Conservation (phyloP, 345 rosid genomes). For the Passiflora organensis region DNA sequence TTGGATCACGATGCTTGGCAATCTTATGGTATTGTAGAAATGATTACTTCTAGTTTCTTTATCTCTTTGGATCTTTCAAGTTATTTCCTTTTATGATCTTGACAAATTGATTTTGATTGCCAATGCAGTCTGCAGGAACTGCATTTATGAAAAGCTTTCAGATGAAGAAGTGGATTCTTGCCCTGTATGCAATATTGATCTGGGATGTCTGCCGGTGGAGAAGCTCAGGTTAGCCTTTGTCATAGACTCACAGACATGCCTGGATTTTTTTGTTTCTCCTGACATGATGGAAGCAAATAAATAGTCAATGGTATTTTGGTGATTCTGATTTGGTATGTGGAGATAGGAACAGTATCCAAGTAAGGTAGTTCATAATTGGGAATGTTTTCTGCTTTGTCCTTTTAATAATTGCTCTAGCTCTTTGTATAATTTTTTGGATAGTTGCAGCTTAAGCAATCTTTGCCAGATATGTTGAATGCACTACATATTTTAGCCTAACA, state of each 20-base stretch:
- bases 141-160: constrained; percentile 61
- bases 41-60: too few species aligned
- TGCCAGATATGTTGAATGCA: neutral
- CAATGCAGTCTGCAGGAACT: constrained; percentile 65
- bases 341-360: too few species aligned
- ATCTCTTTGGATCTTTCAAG: too few species aligned
- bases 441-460: neutral
- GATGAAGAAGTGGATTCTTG: constrained; percentile 62
- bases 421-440: neutral
- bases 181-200: constrained; percentile 66
- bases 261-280: neutral
- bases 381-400: too few species aligned
- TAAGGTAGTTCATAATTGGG: too few species aligned
- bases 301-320: too few species aligned
- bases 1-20: too few species aligned
- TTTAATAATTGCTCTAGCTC: neutral
- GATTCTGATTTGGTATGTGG: too few species aligned
- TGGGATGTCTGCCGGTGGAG: constrained; percentile 61
- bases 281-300: too few species aligned
- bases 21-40: too few species aligned
- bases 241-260: neutral
- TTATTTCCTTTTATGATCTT: constrained; percentile 1
- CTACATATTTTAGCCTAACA: too few species aligned
- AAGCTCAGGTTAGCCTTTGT: constrained; percentile 48
- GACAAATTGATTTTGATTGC: constrained; percentile 16